Evolutionary conservation across 805 yeast species (phyloP), one percentile per base, ranked within the genome.

Genomic region (Saturnispora besseyi): DNA sequence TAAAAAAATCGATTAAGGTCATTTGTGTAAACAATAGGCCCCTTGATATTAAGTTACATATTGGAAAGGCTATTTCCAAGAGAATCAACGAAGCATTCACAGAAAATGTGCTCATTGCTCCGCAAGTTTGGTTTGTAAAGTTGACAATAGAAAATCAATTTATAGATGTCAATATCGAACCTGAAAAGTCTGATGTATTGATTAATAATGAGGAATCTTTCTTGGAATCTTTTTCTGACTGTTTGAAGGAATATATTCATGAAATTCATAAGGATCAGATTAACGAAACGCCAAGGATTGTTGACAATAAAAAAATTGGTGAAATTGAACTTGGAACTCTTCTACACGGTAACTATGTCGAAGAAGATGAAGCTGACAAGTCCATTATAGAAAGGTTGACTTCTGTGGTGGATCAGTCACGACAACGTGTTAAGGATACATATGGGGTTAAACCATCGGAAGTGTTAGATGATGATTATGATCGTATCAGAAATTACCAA

Each of bases 101-200:
- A 3, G 52, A 55, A 5, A 46, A 53, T n/a, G 46, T 53, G 26
- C 44, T 68, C 3, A 38, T 64, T 4, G 50, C 54, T 1, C 75
- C 75, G 0, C 52, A 47, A 2, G 49, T 59, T 6, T 73, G 77
- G 76, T 61, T 51, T 46, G n/a, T 71, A 1, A 51, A 60, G 22
- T n/a, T 72, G 1, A 29, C n/a, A 1, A 49, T 64, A n/a, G 61
- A 55, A 2, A 29, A 49, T 1, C 43, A 44, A 7, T 47, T 44
- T 29, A 49, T 64, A 2, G 77, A 73, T 61, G 56, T 72, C 1
- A 74, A 72, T 51, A 64, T 74, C 28, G 77, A 73, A 50, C 77
- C 77, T 3, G 69, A 64, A 46, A 74, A 74, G 49, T 65, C 68
- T 33, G 75, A 73, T 56, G 59, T 72, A 4, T 33, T 73, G 50